Conservation (phyloP, 1,139 yeast species). For the Taiozyma sp. region DNA sequence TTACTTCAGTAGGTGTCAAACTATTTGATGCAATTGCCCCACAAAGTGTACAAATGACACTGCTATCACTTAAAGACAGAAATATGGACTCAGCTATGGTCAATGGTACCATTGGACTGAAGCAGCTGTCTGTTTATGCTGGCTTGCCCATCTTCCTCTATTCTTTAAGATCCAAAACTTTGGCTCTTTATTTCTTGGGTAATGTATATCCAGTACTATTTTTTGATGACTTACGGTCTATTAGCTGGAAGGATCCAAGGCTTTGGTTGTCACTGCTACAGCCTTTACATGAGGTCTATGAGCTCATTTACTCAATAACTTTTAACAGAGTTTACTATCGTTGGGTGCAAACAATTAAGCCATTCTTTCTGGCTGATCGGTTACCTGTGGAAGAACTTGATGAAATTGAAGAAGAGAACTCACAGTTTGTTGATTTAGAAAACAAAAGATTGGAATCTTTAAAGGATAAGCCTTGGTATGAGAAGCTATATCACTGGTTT, state of each 20-base stretch:
- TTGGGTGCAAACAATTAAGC: constrained; percentile 26
- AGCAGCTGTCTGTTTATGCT: constrained; percentile 22
- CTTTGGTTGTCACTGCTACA: constrained; percentile 10
- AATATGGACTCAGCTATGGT: constrained; percentile 26
- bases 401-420: constrained; percentile 25
- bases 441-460: constrained; percentile 1
- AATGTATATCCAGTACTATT: constrained; percentile 13
- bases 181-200: not conserved
- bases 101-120: constrained; percentile 23
- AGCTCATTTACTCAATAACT: constrained; percentile 28
- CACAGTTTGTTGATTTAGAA: constrained; percentile 16
- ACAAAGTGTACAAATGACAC: constrained; percentile 26
- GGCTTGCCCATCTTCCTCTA: constrained; percentile 26
- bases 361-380: constrained; percentile 23
- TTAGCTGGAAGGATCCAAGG: constrained; percentile 11
- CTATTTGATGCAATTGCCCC: constrained; percentile 24
- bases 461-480: constrained; percentile 4
- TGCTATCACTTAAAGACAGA: constrained; percentile 31
- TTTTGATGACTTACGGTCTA: constrained; percentile 2
- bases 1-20: constrained; percentile 30
- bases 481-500: constrained; percentile 5
- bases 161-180: constrained; percentile 8
- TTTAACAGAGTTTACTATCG: constrained; percentile 42
- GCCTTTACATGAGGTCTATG: constrained; percentile 38
- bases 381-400: constrained; percentile 24